A percentile compares a stretch with the other conserved stretches of the same genome.
These are phyloP conservation scores for Tetradesmus lagerheimii DNA, from an alignment of 139 green algal species.

Conservation along the genomic window DNA sequence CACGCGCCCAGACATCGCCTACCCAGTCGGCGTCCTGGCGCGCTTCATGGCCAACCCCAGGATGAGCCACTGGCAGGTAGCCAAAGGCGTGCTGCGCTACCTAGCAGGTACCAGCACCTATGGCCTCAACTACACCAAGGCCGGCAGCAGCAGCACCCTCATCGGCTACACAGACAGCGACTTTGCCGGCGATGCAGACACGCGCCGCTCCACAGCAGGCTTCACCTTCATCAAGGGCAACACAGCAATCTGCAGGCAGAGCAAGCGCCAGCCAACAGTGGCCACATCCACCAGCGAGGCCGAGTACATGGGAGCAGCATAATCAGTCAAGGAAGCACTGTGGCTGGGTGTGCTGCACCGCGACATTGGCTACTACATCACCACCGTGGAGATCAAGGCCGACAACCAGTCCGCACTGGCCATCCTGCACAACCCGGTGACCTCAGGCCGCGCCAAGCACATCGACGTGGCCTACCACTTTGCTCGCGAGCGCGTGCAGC, in stretches of 20 bases:
- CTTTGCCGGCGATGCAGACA: constrained; percentile 55
- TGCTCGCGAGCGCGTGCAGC: too few relatives aligned
- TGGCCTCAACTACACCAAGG: constrained; percentile 33
- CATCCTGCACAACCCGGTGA: constrained; percentile 53
- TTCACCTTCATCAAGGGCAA: constrained; percentile 57
- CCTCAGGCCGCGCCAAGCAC: constrained; percentile 54
- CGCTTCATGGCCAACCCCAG: constrained; percentile 56
- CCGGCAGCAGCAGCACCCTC: not conserved
- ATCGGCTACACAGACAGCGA: constrained; percentile 62
- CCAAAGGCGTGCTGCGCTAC: too few relatives aligned
- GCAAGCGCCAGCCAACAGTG: constrained; percentile 63
- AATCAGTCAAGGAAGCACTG: constrained; percentile 57
- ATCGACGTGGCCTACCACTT: constrained; percentile 58
- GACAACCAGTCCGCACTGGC: constrained; percentile 63
- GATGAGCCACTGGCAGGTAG: constrained; percentile 49
- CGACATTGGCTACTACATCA: constrained; percentile 40
- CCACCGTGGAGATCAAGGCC: not conserved
- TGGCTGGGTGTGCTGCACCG: constrained; percentile 54
- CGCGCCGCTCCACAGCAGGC: constrained; percentile 56
- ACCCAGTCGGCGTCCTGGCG: constrained; percentile 55
- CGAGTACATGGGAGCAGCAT: constrained; percentile 64
- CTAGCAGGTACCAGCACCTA: constrained; percentile 38
- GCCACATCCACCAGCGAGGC: too few relatives aligned
- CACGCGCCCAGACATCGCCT: too few relatives aligned
- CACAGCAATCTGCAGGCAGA: constrained; percentile 59